Conservation (phyloP, 2,329 filamentous ascomycete genomes). For the Samsoniella hepiali region DNA sequence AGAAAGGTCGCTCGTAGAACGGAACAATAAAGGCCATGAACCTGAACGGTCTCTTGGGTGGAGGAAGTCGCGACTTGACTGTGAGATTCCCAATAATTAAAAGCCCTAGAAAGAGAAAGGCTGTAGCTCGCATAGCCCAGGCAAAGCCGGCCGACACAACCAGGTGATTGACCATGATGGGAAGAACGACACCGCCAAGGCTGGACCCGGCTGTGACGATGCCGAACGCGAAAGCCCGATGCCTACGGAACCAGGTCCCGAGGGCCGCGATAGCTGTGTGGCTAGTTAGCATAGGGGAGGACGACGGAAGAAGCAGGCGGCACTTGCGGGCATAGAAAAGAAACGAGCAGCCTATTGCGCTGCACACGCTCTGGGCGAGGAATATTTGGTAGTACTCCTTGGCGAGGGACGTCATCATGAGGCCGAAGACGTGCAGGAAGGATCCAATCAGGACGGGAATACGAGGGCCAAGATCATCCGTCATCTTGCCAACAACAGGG, state of each 20-base stretch:
- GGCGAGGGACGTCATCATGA: conserved; percentile 15
- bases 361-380: conserved; percentile 16
- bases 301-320: not conserved
- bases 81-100: conserved; percentile 34
- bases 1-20: conserved; percentile 40
- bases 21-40: conserved; percentile 40
- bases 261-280: conserved; percentile 46
- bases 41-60: conserved; percentile 39
- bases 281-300: not conserved
- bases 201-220: conserved; percentile 55
- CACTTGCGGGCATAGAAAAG: conserved; percentile 7
- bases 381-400: conserved; percentile 18
- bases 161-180: conserved; percentile 26
- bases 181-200: conserved; percentile 50
- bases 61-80: conserved; percentile 35
- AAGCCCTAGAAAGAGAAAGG: conserved; percentile 49
- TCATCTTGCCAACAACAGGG: conserved; percentile 40
- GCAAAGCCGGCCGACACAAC: conserved; percentile 24
- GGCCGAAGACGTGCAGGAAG: conserved; percentile 6
- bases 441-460: conserved; percentile 18
- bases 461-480: conserved; percentile 31
- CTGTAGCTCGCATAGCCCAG: conserved; percentile 57
- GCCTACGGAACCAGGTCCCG: conserved; percentile 55
- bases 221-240: conserved; percentile 54
- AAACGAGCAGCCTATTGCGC: conserved; percentile 12